phyloP scores from a whole-genome alignment of 257 asterid species.

The Capsicum baccatum region DNA sequence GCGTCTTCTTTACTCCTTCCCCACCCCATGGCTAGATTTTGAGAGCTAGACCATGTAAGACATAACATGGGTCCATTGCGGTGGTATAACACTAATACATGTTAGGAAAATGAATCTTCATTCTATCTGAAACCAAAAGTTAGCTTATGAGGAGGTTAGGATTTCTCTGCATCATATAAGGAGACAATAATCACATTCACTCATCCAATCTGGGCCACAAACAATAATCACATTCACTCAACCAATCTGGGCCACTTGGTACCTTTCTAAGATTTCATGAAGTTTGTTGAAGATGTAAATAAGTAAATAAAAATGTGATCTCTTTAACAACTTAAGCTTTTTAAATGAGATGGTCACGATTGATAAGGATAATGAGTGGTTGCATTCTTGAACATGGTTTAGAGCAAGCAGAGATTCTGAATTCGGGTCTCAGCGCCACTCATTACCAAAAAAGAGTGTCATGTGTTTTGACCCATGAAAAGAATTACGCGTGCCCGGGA shows the following conservation, averaged over 20 bases:
- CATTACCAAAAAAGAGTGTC: background rate
- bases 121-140: background rate
- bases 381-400: background rate
- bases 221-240: no score
- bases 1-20: background rate
- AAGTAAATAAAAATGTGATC: background rate
- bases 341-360: background rate
- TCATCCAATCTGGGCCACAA: background rate
- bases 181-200: background rate
- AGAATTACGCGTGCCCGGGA: background rate
- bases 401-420: background rate
- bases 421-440: background rate
- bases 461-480: background rate
- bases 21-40: background rate
- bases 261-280: background rate
- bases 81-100: background rate
- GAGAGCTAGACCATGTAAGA: background rate
- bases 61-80: background rate
- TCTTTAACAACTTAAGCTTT: background rate
- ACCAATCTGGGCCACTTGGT: background rate
- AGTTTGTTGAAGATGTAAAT: background rate
- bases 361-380: background rate
- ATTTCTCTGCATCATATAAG: background rate
- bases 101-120: background rate
- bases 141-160: background rate